Percentiles rank a stretch among this genome's conserved stretches.
Conservation (phyloP, 1,139 yeast genomes). For the Nakaseomyces sp. region DNA sequence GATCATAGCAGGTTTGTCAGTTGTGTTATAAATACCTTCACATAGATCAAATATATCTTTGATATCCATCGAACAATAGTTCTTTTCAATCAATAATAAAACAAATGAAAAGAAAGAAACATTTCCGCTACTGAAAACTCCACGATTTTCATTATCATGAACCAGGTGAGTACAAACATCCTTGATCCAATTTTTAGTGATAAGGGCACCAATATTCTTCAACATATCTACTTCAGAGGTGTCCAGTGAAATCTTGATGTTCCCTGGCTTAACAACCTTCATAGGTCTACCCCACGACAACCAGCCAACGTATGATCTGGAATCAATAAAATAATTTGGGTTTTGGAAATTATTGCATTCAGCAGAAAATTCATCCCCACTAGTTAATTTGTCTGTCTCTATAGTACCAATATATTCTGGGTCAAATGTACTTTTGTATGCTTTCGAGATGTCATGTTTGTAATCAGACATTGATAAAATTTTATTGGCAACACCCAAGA, state of each 20-base stretch:
- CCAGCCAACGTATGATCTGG: constrained; percentile 57
- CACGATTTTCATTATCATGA: constrained; percentile 55
- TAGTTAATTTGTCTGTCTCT: constrained; percentile 37
- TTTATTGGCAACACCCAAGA: constrained; percentile 48
- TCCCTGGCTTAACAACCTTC: constrained; percentile 33
- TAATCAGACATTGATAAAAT: constrained; percentile 45
- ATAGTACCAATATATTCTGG: constrained; percentile 37
- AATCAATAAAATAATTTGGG: constrained; percentile 52
- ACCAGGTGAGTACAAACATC: constrained; percentile 47
- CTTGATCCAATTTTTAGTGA: constrained; percentile 54
- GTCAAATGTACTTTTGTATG: constrained; percentile 38
- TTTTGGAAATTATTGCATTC: constrained; percentile 46
- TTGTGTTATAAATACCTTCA: constrained; percentile 43
- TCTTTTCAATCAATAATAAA: constrained; percentile 40
- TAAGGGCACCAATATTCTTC: constrained; percentile 36
- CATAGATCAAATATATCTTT: constrained; percentile 34
- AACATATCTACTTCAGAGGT: constrained; percentile 38
- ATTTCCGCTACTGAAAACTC: constrained; percentile 54
- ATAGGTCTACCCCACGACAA: constrained; percentile 64
- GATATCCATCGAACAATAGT: constrained; percentile 13
- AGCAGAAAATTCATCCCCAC: constrained; percentile 37
- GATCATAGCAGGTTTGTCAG: constrained; percentile 60
- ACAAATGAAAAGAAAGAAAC: constrained; percentile 46
- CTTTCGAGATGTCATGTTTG: constrained; percentile 43
- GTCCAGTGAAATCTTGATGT: constrained; percentile 33